phyloP scores from a whole-genome alignment of 805 yeast genomes.

The Pichia eremophila region DNA sequence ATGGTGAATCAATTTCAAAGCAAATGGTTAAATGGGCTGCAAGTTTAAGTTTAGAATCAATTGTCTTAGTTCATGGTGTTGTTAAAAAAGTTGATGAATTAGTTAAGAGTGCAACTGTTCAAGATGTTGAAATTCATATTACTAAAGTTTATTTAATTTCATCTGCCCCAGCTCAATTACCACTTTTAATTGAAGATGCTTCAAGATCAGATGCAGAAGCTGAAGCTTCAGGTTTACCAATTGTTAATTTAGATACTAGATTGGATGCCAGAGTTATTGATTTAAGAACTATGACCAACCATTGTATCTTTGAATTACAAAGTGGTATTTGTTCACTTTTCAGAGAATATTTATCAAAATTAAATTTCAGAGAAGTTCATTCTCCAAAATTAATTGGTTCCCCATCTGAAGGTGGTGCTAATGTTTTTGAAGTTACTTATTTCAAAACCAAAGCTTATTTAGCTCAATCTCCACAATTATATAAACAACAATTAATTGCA shows the following conservation, averaged over 20 bases:
- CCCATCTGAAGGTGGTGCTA: conserved; percentile 96
- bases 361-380: conserved; percentile 82
- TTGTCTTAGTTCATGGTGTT: conserved; percentile 81
- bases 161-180: conserved; percentile 87
- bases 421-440: conserved; percentile 87
- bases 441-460: conserved; percentile 88
- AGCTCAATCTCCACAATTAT: conserved; percentile 97
- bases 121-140: conserved; percentile 79
- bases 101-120: conserved; percentile 84
- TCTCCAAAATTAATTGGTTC: conserved; percentile 94
- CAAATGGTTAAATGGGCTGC: conserved; percentile 97
- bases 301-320: conserved; percentile 91
- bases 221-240: conserved; percentile 82
- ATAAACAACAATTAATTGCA: conserved; percentile 96
- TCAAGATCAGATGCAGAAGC: conserved; percentile 91
- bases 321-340: conserved; percentile 82
- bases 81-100: conserved; percentile 79
- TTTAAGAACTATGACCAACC: conserved; percentile 93
- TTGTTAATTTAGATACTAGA: conserved; percentile 93
- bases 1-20: conserved; percentile 66
- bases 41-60: conserved; percentile 74
- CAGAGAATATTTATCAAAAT: conserved; percentile 69
- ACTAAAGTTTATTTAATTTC: conserved; percentile 65
- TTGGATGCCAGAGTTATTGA: conserved; percentile 93
- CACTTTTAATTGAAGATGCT: conserved; percentile 94